Percentiles rank a stretch among this genome's conserved stretches.
Evolutionary conservation across 352 stramenopile species (phyloP).

Genomic region (Phytophthora macrochlamydospora): DNA sequence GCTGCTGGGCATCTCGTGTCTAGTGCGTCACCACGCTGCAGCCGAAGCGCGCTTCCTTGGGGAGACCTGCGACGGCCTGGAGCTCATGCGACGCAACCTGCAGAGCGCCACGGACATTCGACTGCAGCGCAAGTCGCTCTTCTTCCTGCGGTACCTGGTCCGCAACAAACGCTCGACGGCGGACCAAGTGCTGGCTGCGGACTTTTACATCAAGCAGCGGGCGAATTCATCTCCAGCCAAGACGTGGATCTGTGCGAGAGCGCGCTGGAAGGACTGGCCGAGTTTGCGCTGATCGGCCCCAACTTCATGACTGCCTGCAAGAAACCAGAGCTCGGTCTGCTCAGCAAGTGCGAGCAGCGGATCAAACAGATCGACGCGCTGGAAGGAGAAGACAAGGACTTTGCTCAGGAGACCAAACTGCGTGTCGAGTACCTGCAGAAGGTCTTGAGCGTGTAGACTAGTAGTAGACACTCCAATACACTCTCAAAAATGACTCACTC

Average conservation of each 20-base stretch:
- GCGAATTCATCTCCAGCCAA: conserved; percentile 60
- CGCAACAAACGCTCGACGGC: conserved; percentile 61
- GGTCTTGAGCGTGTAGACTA: conserved; percentile 34
- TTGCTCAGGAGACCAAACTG: conserved; percentile 62
- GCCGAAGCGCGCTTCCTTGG: conserved; percentile 69
- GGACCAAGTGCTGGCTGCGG: conserved; percentile 42
- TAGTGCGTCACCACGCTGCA: conserved; percentile 72
- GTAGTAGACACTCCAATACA: too few relatives aligned
- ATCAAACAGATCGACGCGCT: conserved; percentile 70
- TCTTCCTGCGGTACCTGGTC: conserved; percentile 84
- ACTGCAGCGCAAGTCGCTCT: conserved; percentile 83
- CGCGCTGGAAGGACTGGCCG: conserved; percentile 69
- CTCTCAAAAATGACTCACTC: too few relatives aligned
- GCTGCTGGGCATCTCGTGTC: conserved; percentile 82
- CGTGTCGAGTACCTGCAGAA: conserved; percentile 60
- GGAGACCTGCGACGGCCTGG: conserved; percentile 58
- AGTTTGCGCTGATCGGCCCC: conserved; percentile 67
- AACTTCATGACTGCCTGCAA: conserved; percentile 69
- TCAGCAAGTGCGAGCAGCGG: conserved; percentile 52
- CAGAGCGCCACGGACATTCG: conserved; percentile 56
- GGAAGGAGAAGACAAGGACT: conserved; percentile 72
- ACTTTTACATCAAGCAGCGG: conserved; percentile 57
- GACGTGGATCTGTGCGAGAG: conserved; percentile 85
- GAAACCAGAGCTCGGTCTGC: conserved; percentile 46
- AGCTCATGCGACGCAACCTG: conserved; percentile 63